Percentiles rank a stretch among this genome's conserved stretches.
These are phyloP conservation scores for Sphaerosporella brunnea DNA, from an alignment of 495 filamentous ascomycete species.

Conservation along the genomic window DNA sequence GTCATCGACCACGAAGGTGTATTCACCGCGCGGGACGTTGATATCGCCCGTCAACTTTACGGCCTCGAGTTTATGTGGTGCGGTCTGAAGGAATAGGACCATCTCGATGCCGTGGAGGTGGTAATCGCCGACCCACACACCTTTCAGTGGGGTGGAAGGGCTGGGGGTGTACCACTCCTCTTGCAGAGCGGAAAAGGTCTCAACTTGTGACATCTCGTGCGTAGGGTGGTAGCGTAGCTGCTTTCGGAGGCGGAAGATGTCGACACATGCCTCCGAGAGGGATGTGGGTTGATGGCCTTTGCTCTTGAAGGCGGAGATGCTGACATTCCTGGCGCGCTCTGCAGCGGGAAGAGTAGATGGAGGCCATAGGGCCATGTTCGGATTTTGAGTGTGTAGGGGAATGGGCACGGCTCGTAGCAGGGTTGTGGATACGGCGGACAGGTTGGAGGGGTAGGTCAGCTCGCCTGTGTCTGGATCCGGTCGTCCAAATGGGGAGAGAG, in stretches of 20 bases:
- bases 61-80: conserved; percentile 20
- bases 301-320: conserved; percentile 29
- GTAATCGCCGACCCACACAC: conserved; percentile 87
- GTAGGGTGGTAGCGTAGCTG: conserved; percentile 39
- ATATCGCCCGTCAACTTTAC: conserved; percentile 73
- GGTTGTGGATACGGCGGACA: conserved; percentile 24
- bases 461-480: conserved; percentile 29
- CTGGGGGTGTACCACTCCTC: conserved; percentile 56
- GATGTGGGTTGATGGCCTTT: conserved; percentile 30
- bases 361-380: conserved; percentile 49
- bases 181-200: conserved; percentile 62
- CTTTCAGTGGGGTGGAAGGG: conserved; percentile 58
- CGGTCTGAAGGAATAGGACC: conserved; percentile 52
- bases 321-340: conserved; percentile 35
- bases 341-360: conserved; percentile 47
- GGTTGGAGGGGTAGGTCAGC: conserved; percentile 37
- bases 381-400: neutral
- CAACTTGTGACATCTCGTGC: conserved; percentile 44
- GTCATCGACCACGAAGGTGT: neutral
- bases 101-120: conserved; percentile 79
- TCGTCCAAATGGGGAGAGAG: conserved; percentile 37
- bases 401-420: neutral
- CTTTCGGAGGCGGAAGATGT: conserved; percentile 51
- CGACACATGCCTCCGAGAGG: conserved; percentile 39
- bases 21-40: conserved; percentile 69